A percentile compares a stretch with the other conserved stretches of the same genome.
Conservation (phyloP, 164 flowering plant species). For the Magnolia changhungtana region DNA sequence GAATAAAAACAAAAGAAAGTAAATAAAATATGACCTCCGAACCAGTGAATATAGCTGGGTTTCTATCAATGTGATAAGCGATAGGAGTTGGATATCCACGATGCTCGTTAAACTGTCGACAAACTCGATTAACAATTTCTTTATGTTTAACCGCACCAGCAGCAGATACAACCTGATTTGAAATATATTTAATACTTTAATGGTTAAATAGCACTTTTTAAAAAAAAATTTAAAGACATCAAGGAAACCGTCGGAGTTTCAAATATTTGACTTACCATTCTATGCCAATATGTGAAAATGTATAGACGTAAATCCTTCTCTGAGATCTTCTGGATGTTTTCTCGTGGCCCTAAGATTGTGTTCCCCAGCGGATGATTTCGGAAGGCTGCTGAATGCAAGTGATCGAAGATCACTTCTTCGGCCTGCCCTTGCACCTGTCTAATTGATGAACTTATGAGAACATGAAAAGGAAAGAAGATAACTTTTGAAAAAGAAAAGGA, state of each 20-base stretch:
- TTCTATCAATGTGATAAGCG: constrained; percentile 52
- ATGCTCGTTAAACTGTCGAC: constrained; percentile 7
- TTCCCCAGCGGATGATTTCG: constrained; percentile 15
- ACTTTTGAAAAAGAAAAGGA: neutral
- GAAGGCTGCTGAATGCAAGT: constrained; percentile 24
- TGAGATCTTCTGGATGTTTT: constrained; percentile 20
- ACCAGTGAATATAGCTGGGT: constrained; percentile 73
- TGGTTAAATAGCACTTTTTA: neutral
- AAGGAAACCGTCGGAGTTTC: neutral
- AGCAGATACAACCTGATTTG: constrained; percentile 19
- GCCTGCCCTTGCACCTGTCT: constrained; percentile 22
- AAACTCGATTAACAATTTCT: constrained; percentile 15
- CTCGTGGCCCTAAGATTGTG: constrained; percentile 17
- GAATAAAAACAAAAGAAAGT: neutral
- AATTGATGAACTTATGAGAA: neutral
- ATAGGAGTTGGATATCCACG: constrained; percentile 54
- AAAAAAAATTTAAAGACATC: neutral
- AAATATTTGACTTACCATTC: constrained; percentile 16
- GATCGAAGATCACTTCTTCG: constrained; percentile 24
- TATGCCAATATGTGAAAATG: constrained; percentile 15
- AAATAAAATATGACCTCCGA: constrained; percentile 54
- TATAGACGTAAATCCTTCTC: constrained; percentile 10
- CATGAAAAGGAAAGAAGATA: neutral
- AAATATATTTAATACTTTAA: neutral
- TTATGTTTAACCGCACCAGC: constrained; percentile 19